Evolutionary conservation across 2,329 filamentous ascomycete genomes (phyloP), one percentile per base, ranked within the genome.

Genomic region (Sporothrix schenckii): DNA sequence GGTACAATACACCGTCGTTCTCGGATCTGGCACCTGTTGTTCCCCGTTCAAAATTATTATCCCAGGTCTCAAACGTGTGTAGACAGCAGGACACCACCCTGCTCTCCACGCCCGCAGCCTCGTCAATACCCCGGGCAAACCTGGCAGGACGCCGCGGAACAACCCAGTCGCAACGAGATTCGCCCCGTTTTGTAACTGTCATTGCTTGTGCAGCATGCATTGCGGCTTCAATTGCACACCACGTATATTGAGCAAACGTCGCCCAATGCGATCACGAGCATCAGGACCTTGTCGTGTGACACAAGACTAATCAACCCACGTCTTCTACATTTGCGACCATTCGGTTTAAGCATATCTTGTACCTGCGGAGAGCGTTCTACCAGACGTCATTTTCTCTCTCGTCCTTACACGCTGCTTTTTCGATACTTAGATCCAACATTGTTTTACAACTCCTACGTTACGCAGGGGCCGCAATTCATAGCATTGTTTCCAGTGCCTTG

Each of bases 241-340:
- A 47, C 58, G 47, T 11, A 47, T 61, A 39, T 13, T n/a, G n/a
- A 34, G 21, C 58, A 34, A 50, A 67, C n/a, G 65, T 54, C 65
- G 54, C 41, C 50, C 39, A 19, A 54, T 44, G 50, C 30, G 30
- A 44, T 16, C 65, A 67, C 34, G 47, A 41, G 27, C n/a, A 44
- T 54, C 30, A 50, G 49, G 19, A 54, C 21, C 21, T 27, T 13
- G 44, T 11, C n/a, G n/a, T 11, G 65, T 67, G 34, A 13, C 50
- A 44, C 50, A 34, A 39, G 41, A 21, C n/a, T 19, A 24, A 6
- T 39, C 39, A 24, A 47, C 39, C 39, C 39, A 63, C 39, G 58
- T 47, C 7, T 19, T 19, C 21, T 39, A 14, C 10, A 11, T 19
- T 27, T 16, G 11, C 39, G 39, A 19, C 39, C 11, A 47, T 16